Base-by-base conservation (phyloP, 1,284 basidiomycete species). In the Rhizoctonia solani region DNA sequence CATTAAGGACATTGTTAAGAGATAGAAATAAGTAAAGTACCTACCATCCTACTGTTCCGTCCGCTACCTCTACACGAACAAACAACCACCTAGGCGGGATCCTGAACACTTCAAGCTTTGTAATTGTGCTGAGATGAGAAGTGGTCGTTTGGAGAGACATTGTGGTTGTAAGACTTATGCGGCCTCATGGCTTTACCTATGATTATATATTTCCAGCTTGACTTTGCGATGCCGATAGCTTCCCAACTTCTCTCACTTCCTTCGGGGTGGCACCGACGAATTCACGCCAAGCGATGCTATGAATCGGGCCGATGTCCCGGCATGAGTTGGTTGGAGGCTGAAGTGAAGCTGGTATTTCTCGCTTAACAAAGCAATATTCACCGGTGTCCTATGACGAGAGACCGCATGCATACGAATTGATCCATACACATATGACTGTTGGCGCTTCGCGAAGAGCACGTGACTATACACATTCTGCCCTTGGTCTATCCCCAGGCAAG, bases 11-110 rank as follows among this genome's bases (percentile, higher is more conserved):
- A 14, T 5, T 46, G 25, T 21, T 73, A 71, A 19, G 23, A 27
- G 11, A 39, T 76, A 77, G 65, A 4, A 79, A 74, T 34, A 4
- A 0, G 77, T 79, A 4, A 39, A 75, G 76, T 65, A 79, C 79
- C 63, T 78, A 79, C 80, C 89, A 92, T 29, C 89, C 89, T 27
- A 90, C 81, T 34, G 87, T 77, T 1, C 86, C 87, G 54, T 85
- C 83, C 6, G 81, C 80, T 0, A 87, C 90, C 73, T 87, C 85
- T 19, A 91, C 82, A 4, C 88, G 83, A 25, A 91, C 86, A 72
- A 92, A 90, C 13, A 92, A 79, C 89, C 89, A 91, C 69, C 88
- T 81, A 0, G 89, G 88, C 27, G 86, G 86, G 16, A 91, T 79
- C 68, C 88, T 85, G 76, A 92, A 92, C 55, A 74, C 74, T 69